phyloP scores from a whole-genome alignment of 2,329 filamentous ascomycete genomes.

The Cladosporium sp. region DNA sequence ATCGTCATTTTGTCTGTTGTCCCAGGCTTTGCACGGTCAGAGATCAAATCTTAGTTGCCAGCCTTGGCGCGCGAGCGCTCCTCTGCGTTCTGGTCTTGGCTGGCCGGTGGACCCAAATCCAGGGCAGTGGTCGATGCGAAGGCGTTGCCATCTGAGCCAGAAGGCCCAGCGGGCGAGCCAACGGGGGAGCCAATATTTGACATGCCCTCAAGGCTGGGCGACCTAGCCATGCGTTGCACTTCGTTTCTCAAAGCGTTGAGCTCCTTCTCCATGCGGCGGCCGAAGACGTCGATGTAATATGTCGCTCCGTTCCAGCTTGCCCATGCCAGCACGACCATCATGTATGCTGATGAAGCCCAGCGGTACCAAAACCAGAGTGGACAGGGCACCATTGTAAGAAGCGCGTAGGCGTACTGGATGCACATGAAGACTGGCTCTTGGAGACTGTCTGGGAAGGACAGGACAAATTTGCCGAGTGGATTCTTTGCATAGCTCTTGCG shows the following conservation, averaged over 20 bases:
- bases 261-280: constrained; percentile 94
- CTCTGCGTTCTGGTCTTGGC: neutral
- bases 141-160: constrained; percentile 13
- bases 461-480: constrained; percentile 81
- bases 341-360: constrained; percentile 71
- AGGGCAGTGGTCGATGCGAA: constrained; percentile 21
- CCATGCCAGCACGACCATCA: constrained; percentile 83
- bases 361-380: constrained; percentile 91
- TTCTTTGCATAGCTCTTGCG: constrained; percentile 84
- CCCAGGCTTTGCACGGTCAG: no score
- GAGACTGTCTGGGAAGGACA: constrained; percentile 67
- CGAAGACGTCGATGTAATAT: constrained; percentile 97
- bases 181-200: constrained; percentile 21
- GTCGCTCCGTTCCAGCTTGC: constrained; percentile 96
- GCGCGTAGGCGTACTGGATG: constrained; percentile 88
- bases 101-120: constrained; percentile 27
- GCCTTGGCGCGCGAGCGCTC: neutral
- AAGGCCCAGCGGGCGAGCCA: constrained; percentile 24
- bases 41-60: no score
- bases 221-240: constrained; percentile 47
- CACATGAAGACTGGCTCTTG: constrained; percentile 93
- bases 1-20: no score
- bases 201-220: constrained; percentile 26
- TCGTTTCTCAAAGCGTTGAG: constrained; percentile 84
- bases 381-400: constrained; percentile 90